Percentiles rank a stretch among this genome's conserved stretches.
Evolutionary conservation across 164 flowering plant genomes (phyloP).

Genomic region (Cinnamomum chago): DNA sequence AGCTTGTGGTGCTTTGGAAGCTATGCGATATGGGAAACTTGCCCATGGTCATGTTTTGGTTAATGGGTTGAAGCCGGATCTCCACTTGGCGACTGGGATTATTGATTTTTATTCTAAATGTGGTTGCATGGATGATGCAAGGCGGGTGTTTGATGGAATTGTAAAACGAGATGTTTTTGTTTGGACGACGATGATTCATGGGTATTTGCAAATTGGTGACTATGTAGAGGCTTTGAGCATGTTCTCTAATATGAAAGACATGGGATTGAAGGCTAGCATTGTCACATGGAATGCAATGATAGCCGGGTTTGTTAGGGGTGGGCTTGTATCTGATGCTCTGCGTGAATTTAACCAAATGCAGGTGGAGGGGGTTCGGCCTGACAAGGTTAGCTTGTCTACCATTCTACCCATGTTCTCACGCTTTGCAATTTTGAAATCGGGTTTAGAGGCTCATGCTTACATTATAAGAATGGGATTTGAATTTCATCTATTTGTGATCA

Average conservation of each 20-base stretch:
- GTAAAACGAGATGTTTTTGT: conserved; percentile 7
- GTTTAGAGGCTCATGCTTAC: conserved; percentile 14
- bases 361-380: conserved; percentile 11
- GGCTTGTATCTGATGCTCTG: conserved; percentile 7
- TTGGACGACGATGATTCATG: conserved; percentile 18
- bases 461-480: conserved; percentile 7
- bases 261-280: neutral
- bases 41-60: conserved; percentile 10
- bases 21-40: neutral
- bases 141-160: conserved; percentile 6
- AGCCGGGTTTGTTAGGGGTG: conserved; percentile 11
- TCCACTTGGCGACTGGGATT: conserved; percentile 7
- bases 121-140: conserved; percentile 2
- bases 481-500: conserved; percentile 8
- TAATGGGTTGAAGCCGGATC: conserved; percentile 5
- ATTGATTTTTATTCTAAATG: conserved; percentile 13
- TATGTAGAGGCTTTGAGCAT: conserved; percentile 1
- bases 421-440: conserved; percentile 13
- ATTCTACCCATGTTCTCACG: conserved; percentile 8
- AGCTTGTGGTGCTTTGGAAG: conserved; percentile 3
- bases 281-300: conserved; percentile 18
- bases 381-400: conserved; percentile 13
- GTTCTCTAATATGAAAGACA: conserved; percentile 11
- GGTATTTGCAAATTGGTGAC: conserved; percentile 7
- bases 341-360: conserved; percentile 10